Evolutionary conservation across 129 eudicot species (phyloP).

Genomic region (carrot (Daucus carota)): DH1_v3.0 NC_030381.2:53983001-53983500

Average conservation of each 20-base stretch:
- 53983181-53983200: not conserved
- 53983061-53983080: not conserved
- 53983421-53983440: not conserved
- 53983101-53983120: slow-evolving; percentile 1
- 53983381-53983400: not conserved
- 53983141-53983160: not conserved
- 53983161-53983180: not conserved
- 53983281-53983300: not conserved
- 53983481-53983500: too few relatives aligned
- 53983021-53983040: not conserved
- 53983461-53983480: too few relatives aligned
- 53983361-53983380: not conserved
- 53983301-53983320: not conserved
- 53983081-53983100: slow-evolving; percentile 9
- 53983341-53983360: not conserved
- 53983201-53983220: not conserved
- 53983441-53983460: not conserved
- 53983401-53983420: not conserved
- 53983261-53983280: not conserved
- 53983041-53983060: not conserved
- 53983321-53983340: too few relatives aligned
- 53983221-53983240: not conserved
- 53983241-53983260: not conserved
- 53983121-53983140: not conserved
- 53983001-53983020: slow-evolving; percentile 11